These are phyloP conservation scores for Nicotiana attenuata DNA, from an alignment of 257 asterid species.

Conservation along the genomic window DNA sequence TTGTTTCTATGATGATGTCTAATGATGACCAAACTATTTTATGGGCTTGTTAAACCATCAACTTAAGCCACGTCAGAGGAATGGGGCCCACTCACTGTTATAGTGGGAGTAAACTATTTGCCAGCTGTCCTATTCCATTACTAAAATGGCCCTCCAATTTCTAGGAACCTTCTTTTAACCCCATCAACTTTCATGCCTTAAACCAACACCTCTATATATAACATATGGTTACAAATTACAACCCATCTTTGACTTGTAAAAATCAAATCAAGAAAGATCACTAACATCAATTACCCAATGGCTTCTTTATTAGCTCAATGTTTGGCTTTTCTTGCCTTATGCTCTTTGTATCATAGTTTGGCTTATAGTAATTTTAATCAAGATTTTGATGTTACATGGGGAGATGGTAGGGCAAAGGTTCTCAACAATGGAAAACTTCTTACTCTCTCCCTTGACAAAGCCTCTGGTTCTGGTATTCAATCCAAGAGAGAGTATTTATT, in stretches of 20 bases:
- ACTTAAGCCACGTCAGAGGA: slow-evolving; percentile 11
- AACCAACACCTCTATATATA: background rate
- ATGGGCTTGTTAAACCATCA: background rate
- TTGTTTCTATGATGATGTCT: slow-evolving; percentile 2
- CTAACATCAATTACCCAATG: background rate
- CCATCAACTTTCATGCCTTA: background rate
- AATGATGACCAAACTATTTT: background rate
- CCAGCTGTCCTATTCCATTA: slow-evolving; percentile 21
- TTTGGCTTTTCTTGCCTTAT: background rate
- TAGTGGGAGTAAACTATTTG: slow-evolving; percentile 9
- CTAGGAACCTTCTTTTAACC: background rate
- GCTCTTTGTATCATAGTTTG: background rate
- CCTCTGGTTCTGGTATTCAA: slow-evolving; percentile 65
- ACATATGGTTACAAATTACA: background rate
- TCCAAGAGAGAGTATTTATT: slow-evolving; percentile 42
- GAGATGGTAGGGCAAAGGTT: slow-evolving; percentile 45
- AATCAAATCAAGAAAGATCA: background rate
- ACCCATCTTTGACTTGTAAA: background rate
- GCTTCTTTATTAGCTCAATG: background rate
- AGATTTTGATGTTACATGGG: slow-evolving; percentile 61
- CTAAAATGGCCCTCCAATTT: background rate
- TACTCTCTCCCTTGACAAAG: slow-evolving; percentile 49
- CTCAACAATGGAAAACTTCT: slow-evolving; percentile 61
- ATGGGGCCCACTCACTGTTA: background rate
- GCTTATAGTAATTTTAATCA: slow-evolving; percentile 37